phyloP scores from a whole-genome alignment of 1,284 basidiomycete species.

The Exsudoporus floridanus region DNA sequence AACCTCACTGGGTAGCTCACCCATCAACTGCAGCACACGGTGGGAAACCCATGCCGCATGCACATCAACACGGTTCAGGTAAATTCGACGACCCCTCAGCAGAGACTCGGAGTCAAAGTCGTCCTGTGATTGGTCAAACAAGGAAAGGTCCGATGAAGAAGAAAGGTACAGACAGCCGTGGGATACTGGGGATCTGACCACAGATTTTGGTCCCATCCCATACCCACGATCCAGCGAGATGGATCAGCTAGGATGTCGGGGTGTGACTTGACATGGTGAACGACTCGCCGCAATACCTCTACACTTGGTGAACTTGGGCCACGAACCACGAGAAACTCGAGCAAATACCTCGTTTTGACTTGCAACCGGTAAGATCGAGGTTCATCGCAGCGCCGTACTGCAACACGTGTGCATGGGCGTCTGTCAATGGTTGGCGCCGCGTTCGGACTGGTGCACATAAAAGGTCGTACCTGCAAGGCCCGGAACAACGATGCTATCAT shows the following conservation, averaged over 20 bases:
- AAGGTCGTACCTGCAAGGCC: slow-evolving; percentile 59
- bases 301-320: slow-evolving; percentile 4
- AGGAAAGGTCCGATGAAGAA: background rate
- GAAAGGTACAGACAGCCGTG: slow-evolving; percentile 57
- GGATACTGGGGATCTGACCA: slow-evolving; percentile 73
- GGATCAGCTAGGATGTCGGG: slow-evolving; percentile 54
- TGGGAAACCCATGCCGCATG: slow-evolving; percentile 87
- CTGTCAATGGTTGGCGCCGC: slow-evolving; percentile 37
- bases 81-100: slow-evolving; percentile 65
- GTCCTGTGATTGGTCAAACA: slow-evolving; percentile 37
- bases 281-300: slow-evolving; percentile 66
- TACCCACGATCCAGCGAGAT: slow-evolving; percentile 76
- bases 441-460: background rate
- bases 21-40: slow-evolving; percentile 62
- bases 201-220: slow-evolving; percentile 92
- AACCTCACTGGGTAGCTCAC: slow-evolving; percentile 53
- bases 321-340: background rate
- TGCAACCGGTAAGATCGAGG: slow-evolving; percentile 60
- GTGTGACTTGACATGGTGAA: slow-evolving; percentile 58
- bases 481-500: slow-evolving; percentile 59
- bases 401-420: slow-evolving; percentile 79
- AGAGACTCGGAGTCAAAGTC: slow-evolving; percentile 64
- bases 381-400: slow-evolving; percentile 66
- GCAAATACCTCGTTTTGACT: slow-evolving; percentile 54
- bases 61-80: slow-evolving; percentile 72